phyloP scores from a whole-genome alignment of 306 rosid genomes.

The Rosa persica region DNA sequence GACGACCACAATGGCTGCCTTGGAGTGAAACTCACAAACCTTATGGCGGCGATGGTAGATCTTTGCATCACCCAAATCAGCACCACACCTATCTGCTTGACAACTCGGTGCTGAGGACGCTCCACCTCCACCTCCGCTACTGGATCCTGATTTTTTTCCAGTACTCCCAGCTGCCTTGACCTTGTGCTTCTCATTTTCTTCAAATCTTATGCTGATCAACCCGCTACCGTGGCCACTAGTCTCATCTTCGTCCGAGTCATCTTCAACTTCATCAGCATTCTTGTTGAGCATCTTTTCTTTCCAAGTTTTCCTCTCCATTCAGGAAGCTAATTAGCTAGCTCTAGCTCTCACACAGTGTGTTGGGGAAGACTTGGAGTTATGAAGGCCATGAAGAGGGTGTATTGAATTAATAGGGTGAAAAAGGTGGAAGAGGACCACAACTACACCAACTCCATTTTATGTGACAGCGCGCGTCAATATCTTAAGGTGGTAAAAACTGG shows the following conservation, averaged over 20 bases:
- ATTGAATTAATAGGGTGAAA: constrained; percentile 32
- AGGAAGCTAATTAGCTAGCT: background rate
- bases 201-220: constrained; percentile 25
- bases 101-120: constrained; percentile 47
- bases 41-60: constrained; percentile 87
- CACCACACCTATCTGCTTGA: constrained; percentile 73
- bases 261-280: constrained; percentile 43
- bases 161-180: constrained; percentile 21
- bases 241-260: constrained; percentile 62
- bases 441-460: constrained; percentile 17
- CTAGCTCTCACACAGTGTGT: background rate
- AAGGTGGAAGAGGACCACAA: constrained; percentile 56
- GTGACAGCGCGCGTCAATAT: background rate
- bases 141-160: constrained; percentile 40
- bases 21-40: constrained; percentile 91
- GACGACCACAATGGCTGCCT: constrained; percentile 59
- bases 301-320: constrained; percentile 54
- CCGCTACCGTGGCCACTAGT: background rate
- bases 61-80: constrained; percentile 59
- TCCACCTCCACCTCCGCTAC: constrained; percentile 26
- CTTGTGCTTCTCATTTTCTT: constrained; percentile 46
- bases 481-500: constrained; percentile 8
- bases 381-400: constrained; percentile 17
- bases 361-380: constrained; percentile 6
- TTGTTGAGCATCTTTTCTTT: constrained; percentile 39